Evolutionary conservation across 805 yeast species (phyloP).

Genomic region (Kodamaea sagamina): DNA sequence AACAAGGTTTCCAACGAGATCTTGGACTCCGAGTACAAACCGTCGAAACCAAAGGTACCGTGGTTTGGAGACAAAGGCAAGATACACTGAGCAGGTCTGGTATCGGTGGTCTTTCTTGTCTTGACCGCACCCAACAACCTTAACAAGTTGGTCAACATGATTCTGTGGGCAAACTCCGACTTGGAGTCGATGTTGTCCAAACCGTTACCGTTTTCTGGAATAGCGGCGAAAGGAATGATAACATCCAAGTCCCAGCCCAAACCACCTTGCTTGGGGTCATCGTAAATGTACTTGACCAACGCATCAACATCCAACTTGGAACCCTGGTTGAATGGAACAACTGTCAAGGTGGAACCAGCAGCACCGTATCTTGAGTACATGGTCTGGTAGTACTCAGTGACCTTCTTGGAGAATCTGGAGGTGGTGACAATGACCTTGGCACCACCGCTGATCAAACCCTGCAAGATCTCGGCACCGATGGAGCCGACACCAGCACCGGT

Average conservation of each 20-base stretch:
- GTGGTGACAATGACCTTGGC: slow-evolving; percentile 97
- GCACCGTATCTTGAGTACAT: slow-evolving; percentile 93
- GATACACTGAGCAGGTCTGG: slow-evolving; percentile 97
- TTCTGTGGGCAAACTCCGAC: slow-evolving; percentile 97
- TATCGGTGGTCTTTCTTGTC: slow-evolving; percentile 78
- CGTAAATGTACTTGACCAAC: slow-evolving; percentile 81
- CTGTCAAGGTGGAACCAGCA: slow-evolving; percentile 85
- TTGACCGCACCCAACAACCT: slow-evolving; percentile 91
- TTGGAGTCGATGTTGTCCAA: slow-evolving; percentile 89
- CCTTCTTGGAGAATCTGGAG: slow-evolving; percentile 89
- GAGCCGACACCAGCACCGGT: slow-evolving; percentile 99
- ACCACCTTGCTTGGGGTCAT: slow-evolving; percentile 81
- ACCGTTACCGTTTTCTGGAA: slow-evolving; percentile 98
- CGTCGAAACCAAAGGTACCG: slow-evolving; percentile 98
- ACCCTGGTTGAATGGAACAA: slow-evolving; percentile 99
- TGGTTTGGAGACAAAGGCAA: slow-evolving; percentile 98
- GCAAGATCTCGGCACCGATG: slow-evolving; percentile 94
- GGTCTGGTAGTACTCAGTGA: slow-evolving; percentile 93
- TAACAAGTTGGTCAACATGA: slow-evolving; percentile 93
- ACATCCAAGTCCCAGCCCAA: slow-evolving; percentile 98
- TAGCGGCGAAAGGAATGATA: slow-evolving; percentile 97
- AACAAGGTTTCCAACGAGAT: slow-evolving; percentile 91
- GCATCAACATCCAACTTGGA: slow-evolving; percentile 91
- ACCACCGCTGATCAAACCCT: slow-evolving; percentile 96
- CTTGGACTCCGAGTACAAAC: slow-evolving; percentile 97